Evolutionary conservation across 1,284 basidiomycete species (phyloP).

Genomic region (Austroboletus sp.): DNA sequence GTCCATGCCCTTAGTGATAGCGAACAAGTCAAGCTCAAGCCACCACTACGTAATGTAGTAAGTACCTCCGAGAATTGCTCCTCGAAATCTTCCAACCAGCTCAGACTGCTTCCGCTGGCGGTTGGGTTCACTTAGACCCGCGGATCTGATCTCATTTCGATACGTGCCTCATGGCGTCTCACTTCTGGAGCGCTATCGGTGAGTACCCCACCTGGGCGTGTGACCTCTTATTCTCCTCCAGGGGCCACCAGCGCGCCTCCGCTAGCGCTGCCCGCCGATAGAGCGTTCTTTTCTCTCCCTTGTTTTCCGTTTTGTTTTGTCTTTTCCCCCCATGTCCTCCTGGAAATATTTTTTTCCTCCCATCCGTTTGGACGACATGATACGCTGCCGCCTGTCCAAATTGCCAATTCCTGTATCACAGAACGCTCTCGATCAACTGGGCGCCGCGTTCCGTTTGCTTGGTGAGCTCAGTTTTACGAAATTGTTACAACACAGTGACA

Average conservation of each 20-base stretch:
- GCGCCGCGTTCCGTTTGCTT: conserved; percentile 19
- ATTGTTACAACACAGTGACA: conserved; percentile 29
- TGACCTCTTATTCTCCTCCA: neutral
- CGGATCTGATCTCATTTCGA: conserved; percentile 29
- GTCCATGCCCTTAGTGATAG: conserved; percentile 16
- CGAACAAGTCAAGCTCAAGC: neutral
- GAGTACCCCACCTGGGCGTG: conserved; percentile 2
- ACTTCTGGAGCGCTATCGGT: conserved; percentile 1
- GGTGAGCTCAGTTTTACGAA: conserved; percentile 30
- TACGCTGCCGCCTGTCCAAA: conserved; percentile 8
- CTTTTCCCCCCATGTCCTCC: neutral
- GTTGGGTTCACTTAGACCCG: conserved; percentile 26
- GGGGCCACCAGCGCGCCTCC: neutral
- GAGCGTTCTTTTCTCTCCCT: neutral
- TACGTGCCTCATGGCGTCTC: conserved; percentile 24
- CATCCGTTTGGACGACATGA: conserved; percentile 5
- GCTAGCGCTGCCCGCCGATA: neutral
- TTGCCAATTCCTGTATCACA: conserved; percentile 18
- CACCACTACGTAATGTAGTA: neutral
- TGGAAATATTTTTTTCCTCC: neutral
- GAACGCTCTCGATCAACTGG: conserved; percentile 10
- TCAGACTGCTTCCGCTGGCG: conserved; percentile 19
- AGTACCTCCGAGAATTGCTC: conserved; percentile 13
- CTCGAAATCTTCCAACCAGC: conserved; percentile 21
- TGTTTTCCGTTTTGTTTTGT: neutral